Percentiles rank a stretch among this genome's conserved stretches.
phyloP scores from a whole-genome alignment of 345 rosid species.

The Bruguiera parviflora region DNA sequence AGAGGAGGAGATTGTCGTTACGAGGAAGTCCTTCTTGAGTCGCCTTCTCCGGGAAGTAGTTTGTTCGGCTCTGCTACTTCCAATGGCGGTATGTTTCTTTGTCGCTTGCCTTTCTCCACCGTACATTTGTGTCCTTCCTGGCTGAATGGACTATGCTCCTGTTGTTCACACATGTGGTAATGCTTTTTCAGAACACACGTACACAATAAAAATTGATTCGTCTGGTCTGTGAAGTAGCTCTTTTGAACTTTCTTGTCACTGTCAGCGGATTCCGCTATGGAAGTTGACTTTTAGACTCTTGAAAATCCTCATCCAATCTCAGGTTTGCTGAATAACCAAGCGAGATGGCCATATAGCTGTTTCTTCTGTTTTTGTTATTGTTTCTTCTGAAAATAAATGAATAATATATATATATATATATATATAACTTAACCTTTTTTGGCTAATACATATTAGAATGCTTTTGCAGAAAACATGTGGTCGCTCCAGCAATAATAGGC shows the following conservation, averaged over 20 bases:
- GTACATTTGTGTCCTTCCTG: too few relatives aligned
- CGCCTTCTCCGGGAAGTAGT: constrained; percentile 81
- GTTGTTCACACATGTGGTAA: too few relatives aligned
- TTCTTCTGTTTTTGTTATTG: constrained; percentile 8
- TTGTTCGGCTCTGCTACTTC: constrained; percentile 61
- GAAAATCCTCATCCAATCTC: constrained; percentile 54
- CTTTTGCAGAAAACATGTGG: constrained; percentile 39
- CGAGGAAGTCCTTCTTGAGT: constrained; percentile 49
- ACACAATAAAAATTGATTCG: too few relatives aligned
- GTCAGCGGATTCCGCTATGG: too few relatives aligned
- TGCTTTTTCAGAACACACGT: too few relatives aligned
- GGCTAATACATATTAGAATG: neutral
- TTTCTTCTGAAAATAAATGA: constrained; percentile 3
- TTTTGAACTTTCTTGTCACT: too few relatives aligned
- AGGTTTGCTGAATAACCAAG: constrained; percentile 46
- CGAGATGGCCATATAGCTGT: neutral
- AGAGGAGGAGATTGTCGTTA: constrained; percentile 25
- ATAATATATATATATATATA: neutral
- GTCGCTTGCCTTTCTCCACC: neutral
- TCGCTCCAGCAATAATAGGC: constrained; percentile 31
- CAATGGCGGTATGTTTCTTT: constrained; percentile 49
- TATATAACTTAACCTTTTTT: constrained; percentile 22
- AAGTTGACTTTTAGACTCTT: constrained; percentile 34
- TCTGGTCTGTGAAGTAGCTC: too few relatives aligned
- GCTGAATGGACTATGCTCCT: too few relatives aligned